These are phyloP conservation scores for Colletotrichum tropicale DNA, from an alignment of 2,329 filamentous ascomycete species.

Conservation along the genomic window DNA sequence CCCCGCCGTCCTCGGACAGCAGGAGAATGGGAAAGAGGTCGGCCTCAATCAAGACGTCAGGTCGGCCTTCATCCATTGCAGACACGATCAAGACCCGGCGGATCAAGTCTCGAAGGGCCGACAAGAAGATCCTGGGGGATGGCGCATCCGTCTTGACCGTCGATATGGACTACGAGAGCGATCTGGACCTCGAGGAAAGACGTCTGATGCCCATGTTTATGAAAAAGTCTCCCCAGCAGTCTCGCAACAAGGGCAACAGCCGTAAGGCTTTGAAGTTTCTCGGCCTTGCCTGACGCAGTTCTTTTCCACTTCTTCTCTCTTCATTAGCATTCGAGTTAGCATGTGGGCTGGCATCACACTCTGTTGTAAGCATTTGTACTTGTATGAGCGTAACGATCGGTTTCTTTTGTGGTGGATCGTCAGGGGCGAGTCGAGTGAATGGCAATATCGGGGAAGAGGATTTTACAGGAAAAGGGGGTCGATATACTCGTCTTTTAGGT, in stretches of 20 bases:
- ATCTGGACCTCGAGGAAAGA: conserved; percentile 53
- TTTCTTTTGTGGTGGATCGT: background rate
- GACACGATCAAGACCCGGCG: conserved; percentile 38
- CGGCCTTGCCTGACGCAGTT: conserved; percentile 42
- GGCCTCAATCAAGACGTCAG: conserved; percentile 13
- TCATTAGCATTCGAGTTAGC: background rate
- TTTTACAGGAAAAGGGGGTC: background rate
- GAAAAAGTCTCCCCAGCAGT: conserved; percentile 29
- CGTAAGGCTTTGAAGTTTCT: conserved; percentile 60
- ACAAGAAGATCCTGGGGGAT: conserved; percentile 23
- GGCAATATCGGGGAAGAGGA: background rate
- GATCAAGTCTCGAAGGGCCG: conserved; percentile 27
- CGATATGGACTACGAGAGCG: conserved; percentile 42
- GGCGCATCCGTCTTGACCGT: conserved; percentile 35
- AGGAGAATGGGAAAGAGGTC: background rate
- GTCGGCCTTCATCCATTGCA: conserved; percentile 33
- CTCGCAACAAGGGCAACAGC: conserved; percentile 46
- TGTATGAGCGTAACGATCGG: background rate
- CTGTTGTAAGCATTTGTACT: background rate
- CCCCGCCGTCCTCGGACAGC: conserved; percentile 1
- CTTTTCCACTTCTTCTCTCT: background rate
- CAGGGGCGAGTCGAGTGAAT: background rate
- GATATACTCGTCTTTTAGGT: background rate
- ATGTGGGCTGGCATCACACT: background rate
- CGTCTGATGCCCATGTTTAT: conserved; percentile 57